A percentile compares a stretch with the other conserved stretches of the same genome.
Conservation (phyloP, 345 rosid species). For the Ailanthus altissimus region DNA sequence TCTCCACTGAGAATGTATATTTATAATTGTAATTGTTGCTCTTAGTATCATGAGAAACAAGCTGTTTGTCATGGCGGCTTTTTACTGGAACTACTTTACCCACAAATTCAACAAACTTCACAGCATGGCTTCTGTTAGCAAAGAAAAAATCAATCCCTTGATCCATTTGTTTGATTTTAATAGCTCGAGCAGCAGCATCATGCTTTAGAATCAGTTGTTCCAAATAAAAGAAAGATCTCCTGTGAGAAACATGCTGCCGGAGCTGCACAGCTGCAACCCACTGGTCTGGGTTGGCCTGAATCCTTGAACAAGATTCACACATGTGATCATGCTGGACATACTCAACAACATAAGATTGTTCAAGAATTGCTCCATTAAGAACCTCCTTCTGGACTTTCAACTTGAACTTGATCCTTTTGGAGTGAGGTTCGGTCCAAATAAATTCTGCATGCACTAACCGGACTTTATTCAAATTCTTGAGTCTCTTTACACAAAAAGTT, state of each 20-base stretch:
- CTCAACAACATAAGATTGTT: conserved; percentile 29
- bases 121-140: no score
- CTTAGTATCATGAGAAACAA: not conserved
- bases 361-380: conserved; percentile 30
- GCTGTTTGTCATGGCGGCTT: conserved; percentile 6
- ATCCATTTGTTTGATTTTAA: no score
- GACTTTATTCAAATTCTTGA: conserved; percentile 13
- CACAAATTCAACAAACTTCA: conserved; percentile 12
- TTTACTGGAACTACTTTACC: not conserved
- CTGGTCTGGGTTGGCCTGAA: conserved; percentile 2
- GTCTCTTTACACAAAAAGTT: conserved; percentile 5
- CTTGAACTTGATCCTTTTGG: no score
- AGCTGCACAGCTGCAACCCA: not conserved
- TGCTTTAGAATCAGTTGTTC: conserved; percentile 6
- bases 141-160: no score
- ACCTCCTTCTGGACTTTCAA: conserved; percentile 33
- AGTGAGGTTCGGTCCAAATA: conserved; percentile 8
- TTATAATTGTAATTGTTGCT: not conserved
- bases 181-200: conserved; percentile 1
- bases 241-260: not conserved
- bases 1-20: conserved; percentile 8
- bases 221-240: not conserved
- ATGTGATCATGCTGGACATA: conserved; percentile 21
- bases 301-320: conserved; percentile 32
- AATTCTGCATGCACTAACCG: not conserved